Base-by-base conservation (phyloP, 2,329 filamentous ascomycete genomes). In the Pseudopithomyces chartarum region DNA sequence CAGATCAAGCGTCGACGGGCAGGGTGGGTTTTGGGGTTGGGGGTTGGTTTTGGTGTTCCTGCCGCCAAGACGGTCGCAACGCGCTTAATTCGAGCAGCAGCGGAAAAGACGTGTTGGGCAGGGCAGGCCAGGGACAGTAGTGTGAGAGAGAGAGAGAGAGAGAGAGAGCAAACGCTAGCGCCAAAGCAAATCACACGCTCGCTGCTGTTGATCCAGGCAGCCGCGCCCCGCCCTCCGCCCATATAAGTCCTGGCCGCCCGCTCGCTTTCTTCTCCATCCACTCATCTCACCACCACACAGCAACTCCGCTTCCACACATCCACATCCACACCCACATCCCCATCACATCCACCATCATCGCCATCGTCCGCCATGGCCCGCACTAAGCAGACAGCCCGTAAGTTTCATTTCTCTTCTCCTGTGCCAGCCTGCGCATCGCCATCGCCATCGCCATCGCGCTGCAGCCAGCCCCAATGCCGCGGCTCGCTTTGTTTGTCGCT, bases 381-480 rank as follows among this genome's bases (percentile, higher is more conserved):
- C 65, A 83, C 81, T 68, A 83, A 83, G 80, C 81, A 83, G 73
- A 83, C 81, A 66, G 81, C 81, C 71, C 81, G 81, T 82, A 79
- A 81, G 80, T 82, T 57, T 60, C 62, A n/a, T 63, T 51, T 53
- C 56, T 59, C 56, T 59, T 57, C 53, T 59, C 61, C 61, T 29
- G 62, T 40, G 54, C 58, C 34, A 64, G 60, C 62, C 64, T 61
- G 60, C 61, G 54, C 26, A 29, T 29, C 8, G 26, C 26, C 26
- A n/a, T n/a, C n/a, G n/a, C n/a, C n/a, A n/a, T n/a, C n/a, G n/a
- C n/a, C 55, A 59, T 64, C 63, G 57, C 55, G 43, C 58, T 48
- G 54, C 56, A 49, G 56, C 58, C 48, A n/a, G 34, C 57, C 33
- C 54, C 58, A 50, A 39, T 32, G 51, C 39, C 46, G 45, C 56